Evolutionary conservation across 768 basidiomycete genomes (phyloP), one percentile per base, ranked within the genome.

Genomic region (Phanerochaete sordida): DNA sequence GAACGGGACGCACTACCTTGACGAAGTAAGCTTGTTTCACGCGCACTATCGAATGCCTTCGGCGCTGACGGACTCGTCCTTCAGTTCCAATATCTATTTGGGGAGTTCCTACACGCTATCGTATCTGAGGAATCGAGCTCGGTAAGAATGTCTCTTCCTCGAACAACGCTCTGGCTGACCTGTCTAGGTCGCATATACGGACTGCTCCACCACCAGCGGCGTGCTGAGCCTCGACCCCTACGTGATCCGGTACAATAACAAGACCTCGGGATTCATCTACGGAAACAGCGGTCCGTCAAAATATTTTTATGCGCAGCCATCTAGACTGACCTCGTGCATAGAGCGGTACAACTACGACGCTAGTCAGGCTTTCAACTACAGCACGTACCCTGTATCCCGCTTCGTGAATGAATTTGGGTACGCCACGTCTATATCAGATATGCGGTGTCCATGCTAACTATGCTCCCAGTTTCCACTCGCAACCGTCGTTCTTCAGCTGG

Each of bases 401-500:
- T 85, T 84, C 57, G 75, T 84, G 45, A 84, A 84, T 61, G 84
- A 86, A 62, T 85, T 85, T 57, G 83, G 83, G 79, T 82, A 57
- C 50, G 76, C 61, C 4, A 43, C 11, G 19, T 2, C 19, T n/a
- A n/a, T n/a, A n/a, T n/a, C n/a, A n/a, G n/a, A n/a, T n/a, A n/a
- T n/a, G n/a, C 13, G 51, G 24, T 43, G 33, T 28, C 35, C n/a
- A n/a, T n/a, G n/a, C n/a, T n/a, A n/a, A n/a, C n/a, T n/a, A n/a
- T n/a, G n/a, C n/a, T n/a, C 15, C n/a, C 35, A 83, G 83, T 11
- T 84, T 84, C 70, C 84, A 84, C 67, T 85, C 84, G 0, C 82
- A 84, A 79, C 84, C 84, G 4, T 84, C 83, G 0, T 81, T 85
- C 70, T 85, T 83, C 61, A 79, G 73, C 54, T 86, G 84, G 84